Evolutionary conservation across 805 yeast genomes (phyloP).

Genomic region (Yarrowia keelungensis): DNA sequence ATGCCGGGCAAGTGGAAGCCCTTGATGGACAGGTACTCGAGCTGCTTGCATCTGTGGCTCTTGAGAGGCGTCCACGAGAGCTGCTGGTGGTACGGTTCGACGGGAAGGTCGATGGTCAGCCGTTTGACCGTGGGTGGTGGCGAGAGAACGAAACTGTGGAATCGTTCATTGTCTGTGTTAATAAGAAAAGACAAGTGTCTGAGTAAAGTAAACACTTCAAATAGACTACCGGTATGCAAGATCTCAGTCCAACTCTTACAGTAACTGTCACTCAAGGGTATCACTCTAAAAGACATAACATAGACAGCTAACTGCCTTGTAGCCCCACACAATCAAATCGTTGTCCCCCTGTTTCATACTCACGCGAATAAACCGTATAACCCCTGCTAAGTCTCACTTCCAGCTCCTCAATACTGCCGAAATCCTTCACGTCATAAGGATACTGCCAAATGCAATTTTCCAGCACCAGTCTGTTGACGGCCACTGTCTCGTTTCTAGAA

Average conservation of each 20-base stretch:
- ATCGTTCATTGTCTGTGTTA: conserved; percentile 40
- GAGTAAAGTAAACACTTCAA: background rate
- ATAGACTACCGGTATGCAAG: too few relatives aligned
- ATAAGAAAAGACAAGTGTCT: background rate
- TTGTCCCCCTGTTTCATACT: background rate
- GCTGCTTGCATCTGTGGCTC: conserved; percentile 32
- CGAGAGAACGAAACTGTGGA: conserved; percentile 39
- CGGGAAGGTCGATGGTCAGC: conserved; percentile 39
- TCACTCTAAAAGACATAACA: background rate
- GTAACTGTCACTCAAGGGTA: background rate
- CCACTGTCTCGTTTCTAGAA: conserved; percentile 14
- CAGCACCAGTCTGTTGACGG: conserved; percentile 30
- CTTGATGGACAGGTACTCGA: conserved; percentile 39
- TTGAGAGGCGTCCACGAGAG: conserved; percentile 38
- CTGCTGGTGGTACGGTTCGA: conserved; percentile 38
- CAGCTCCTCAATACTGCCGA: conserved; percentile 41
- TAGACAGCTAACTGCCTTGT: too few relatives aligned
- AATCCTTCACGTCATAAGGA: conserved; percentile 41
- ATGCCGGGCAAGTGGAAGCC: conserved; percentile 41
- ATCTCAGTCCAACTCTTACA: too few relatives aligned
- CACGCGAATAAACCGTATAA: conserved; percentile 41
- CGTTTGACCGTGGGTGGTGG: conserved; percentile 40
- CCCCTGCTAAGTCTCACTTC: conserved; percentile 28
- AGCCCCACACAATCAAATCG: too few relatives aligned
- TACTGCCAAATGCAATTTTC: conserved; percentile 43